These are phyloP conservation scores for Botrytis paeoniae DNA, from an alignment of 2,329 filamentous ascomycete genomes.

Conservation along the genomic window DNA sequence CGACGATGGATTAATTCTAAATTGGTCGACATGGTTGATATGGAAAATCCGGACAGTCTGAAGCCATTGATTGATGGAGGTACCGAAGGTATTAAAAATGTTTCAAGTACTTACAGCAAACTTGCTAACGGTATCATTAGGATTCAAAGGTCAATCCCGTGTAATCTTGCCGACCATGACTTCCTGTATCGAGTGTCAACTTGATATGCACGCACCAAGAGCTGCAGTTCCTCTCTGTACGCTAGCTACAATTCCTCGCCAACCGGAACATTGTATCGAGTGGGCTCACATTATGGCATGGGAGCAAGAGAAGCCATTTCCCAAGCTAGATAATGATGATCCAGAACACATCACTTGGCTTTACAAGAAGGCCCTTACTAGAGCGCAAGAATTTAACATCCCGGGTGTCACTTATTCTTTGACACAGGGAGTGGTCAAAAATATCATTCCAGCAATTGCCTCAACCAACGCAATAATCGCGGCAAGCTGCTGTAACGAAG, in stretches of 20 bases:
- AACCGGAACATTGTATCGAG: constrained; percentile 97
- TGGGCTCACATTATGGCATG: constrained; percentile 99
- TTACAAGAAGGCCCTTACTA: constrained; percentile 76
- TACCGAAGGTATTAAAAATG: constrained; percentile 65
- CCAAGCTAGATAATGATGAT: constrained; percentile 89
- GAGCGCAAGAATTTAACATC: constrained; percentile 87
- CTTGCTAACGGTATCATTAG: constrained; percentile 39
- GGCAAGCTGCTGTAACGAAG: constrained; percentile 93
- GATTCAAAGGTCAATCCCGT: constrained; percentile 94
- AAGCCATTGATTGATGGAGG: constrained; percentile 96
- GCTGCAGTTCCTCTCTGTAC: constrained; percentile 97
- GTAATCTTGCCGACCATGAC: constrained; percentile 91
- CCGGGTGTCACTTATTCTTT: constrained; percentile 89
- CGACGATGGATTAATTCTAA: constrained; percentile 98
- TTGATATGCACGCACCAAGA: constrained; percentile 97
- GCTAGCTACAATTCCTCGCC: constrained; percentile 90
- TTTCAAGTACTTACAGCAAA: not conserved
- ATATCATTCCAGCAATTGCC: constrained; percentile 97
- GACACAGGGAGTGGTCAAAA: constrained; percentile 97
- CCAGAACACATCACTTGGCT: constrained; percentile 98
- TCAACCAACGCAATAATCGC: constrained; percentile 97
- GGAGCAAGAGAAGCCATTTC: constrained; percentile 81
- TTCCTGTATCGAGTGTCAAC: constrained; percentile 95
- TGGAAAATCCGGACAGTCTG: constrained; percentile 74
- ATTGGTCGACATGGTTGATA: constrained; percentile 84